Evolutionary conservation across 1,284 basidiomycete species (phyloP).

Genomic region (Cystobasidium slooffiae): DNA sequence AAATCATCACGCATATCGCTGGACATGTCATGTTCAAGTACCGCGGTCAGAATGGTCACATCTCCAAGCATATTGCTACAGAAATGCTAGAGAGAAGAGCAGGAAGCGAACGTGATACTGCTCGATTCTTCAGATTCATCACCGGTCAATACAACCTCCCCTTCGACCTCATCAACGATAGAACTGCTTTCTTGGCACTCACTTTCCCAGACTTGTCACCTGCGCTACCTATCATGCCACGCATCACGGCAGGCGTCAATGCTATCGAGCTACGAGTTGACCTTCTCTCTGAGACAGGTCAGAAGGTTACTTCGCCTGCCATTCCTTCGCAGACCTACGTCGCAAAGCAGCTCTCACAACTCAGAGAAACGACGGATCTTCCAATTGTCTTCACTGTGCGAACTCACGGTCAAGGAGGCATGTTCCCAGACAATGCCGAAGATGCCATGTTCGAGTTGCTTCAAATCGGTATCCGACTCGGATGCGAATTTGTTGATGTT

Average conservation of each 20-base stretch:
- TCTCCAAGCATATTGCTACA: constrained; percentile 34
- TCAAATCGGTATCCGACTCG: constrained; percentile 76
- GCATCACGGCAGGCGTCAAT: constrained; percentile 79
- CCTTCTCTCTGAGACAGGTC: constrained; percentile 68
- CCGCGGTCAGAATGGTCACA: constrained; percentile 45
- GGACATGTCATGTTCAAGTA: constrained; percentile 53
- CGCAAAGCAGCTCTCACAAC: constrained; percentile 74
- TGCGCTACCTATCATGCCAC: constrained; percentile 67
- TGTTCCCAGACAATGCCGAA: constrained; percentile 78
- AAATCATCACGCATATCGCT: constrained; percentile 77
- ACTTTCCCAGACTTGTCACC: constrained; percentile 86
- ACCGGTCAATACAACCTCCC: constrained; percentile 70
- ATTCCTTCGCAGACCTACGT: constrained; percentile 78
- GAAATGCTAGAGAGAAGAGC: constrained; percentile 41
- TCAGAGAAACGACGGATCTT: constrained; percentile 76
- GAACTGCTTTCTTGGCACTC: constrained; percentile 88
- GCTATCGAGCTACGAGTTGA: constrained; percentile 93
- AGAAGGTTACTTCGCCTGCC: constrained; percentile 60
- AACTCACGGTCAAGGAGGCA: constrained; percentile 85
- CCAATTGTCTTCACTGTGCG: constrained; percentile 93
- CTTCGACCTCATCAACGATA: constrained; percentile 60
- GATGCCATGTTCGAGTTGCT: constrained; percentile 79
- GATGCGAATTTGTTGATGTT: constrained; percentile 91
- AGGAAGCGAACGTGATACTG: constrained; percentile 58
- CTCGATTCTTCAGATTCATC: constrained; percentile 83